These are phyloP conservation scores for Chenopodium quinoa DNA, from an alignment of 148 eudicot species.

Conservation along the genomic window DNA sequence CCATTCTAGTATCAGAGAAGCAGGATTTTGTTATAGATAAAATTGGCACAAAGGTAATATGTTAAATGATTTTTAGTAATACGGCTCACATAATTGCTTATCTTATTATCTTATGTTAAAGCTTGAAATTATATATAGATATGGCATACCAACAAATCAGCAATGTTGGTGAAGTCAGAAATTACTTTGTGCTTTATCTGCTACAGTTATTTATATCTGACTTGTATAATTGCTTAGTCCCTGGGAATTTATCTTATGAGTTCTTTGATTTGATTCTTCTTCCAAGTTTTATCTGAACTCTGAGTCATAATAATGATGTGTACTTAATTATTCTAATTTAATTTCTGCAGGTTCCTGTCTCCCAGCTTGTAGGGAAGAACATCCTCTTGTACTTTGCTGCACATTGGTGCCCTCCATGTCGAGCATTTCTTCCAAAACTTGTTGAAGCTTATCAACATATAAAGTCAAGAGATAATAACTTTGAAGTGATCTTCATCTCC, in stretches of 20 bases:
- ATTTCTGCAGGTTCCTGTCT: constrained; percentile 45
- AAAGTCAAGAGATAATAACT: constrained; percentile 40
- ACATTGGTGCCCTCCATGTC: constrained; percentile 84
- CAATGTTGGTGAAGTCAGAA: background rate
- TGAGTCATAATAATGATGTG: background rate
- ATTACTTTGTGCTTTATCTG: background rate
- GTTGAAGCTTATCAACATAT: constrained; percentile 50
- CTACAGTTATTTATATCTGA: background rate
- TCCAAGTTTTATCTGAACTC: background rate
- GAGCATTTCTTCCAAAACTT: constrained; percentile 60
- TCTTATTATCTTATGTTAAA: background rate
- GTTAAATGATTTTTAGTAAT: background rate
- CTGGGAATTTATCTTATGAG: background rate
- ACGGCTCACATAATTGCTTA: background rate
- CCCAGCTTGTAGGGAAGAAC: constrained; percentile 62
- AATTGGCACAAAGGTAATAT: constrained; percentile 55
- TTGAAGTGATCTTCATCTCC: constrained; percentile 70
- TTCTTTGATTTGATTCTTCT: background rate
- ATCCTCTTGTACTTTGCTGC: constrained; percentile 72
- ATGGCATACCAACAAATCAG: too few species aligned
- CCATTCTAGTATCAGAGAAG: constrained; percentile 62
- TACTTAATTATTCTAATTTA: background rate
- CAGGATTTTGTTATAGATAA: constrained; percentile 60
- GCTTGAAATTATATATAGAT: too few species aligned
- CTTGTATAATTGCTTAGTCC: background rate